Conservation (phyloP, 2,329 filamentous ascomycete species). For the Exophiala bonariae region DNA sequence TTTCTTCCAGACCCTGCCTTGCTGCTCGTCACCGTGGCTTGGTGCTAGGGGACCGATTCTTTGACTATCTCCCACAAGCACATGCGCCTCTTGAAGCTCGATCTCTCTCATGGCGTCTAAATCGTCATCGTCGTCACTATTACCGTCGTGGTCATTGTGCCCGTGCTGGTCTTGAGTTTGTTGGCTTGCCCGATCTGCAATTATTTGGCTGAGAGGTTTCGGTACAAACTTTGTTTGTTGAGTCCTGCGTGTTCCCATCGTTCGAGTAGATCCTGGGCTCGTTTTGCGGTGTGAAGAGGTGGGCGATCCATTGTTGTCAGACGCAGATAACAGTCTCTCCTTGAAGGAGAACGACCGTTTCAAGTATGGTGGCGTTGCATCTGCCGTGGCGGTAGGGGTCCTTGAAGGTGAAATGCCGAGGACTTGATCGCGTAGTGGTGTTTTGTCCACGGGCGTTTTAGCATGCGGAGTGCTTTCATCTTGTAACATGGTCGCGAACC, state of each 20-base stretch:
- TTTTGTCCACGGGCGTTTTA: constrained; percentile 26
- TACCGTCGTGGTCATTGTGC: constrained; percentile 37
- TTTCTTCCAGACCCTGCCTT: constrained; percentile 40
- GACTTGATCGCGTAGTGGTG: constrained; percentile 16
- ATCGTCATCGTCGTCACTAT: constrained; percentile 40
- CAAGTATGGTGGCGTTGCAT: constrained; percentile 26
- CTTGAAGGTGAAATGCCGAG: constrained; percentile 14
- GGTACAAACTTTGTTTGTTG: constrained; percentile 13
- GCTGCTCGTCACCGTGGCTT: constrained; percentile 10
- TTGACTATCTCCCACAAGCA: constrained; percentile 41
- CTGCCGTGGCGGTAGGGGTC: constrained; percentile 3
- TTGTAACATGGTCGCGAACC: constrained; percentile 39
- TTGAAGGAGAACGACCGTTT: constrained; percentile 28
- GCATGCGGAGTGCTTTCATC: constrained; percentile 1
- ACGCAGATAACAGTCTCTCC: constrained; percentile 26
- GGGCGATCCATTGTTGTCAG: background rate
- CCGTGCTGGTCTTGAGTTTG: constrained; percentile 34
- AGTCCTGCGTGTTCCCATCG: constrained; percentile 13
- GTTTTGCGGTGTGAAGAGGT: constrained; percentile 2
- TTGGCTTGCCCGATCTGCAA: constrained; percentile 15
- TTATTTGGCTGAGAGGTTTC: constrained; percentile 24
- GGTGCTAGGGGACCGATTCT: constrained; percentile 6
- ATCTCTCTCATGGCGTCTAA: constrained; percentile 45
- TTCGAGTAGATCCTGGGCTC: constrained; percentile 11
- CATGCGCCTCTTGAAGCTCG: constrained; percentile 35